Evolutionary conservation across 768 basidiomycete species (phyloP).

Genomic region (Rhizopogon rudus): DNA sequence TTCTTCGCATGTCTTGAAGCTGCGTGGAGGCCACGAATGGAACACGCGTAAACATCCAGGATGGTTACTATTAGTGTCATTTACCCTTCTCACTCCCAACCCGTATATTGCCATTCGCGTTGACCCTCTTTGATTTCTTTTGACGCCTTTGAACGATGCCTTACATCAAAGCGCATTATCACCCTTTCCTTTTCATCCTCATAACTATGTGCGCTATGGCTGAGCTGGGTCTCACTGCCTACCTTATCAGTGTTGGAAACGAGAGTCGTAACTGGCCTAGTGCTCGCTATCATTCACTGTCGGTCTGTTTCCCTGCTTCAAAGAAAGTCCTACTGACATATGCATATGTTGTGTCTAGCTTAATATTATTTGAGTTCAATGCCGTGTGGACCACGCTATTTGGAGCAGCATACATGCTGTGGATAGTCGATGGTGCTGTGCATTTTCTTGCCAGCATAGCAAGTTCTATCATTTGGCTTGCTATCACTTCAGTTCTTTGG

Average conservation of each 20-base stretch:
- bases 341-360: conserved; percentile 23
- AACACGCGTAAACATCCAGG: conserved; percentile 17
- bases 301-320: conserved; percentile 19
- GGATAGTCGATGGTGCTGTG: conserved; percentile 61
- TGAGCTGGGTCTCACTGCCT: conserved; percentile 71
- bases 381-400: conserved; percentile 75
- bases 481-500: conserved; percentile 63
- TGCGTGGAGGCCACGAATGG: conserved; percentile 14
- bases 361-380: conserved; percentile 59
- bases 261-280: conserved; percentile 57
- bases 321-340: conserved; percentile 4
- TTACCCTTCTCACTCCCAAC: not conserved
- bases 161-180: conserved; percentile 48
- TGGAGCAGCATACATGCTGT: conserved; percentile 63
- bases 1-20: conserved; percentile 22
- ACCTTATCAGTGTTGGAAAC: conserved; percentile 66
- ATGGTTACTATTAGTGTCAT: conserved; percentile 12
- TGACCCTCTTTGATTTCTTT: conserved; percentile 5
- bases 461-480: conserved; percentile 71
- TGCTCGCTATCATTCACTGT: conserved; percentile 61
- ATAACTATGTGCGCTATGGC: conserved; percentile 65
- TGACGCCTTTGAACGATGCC: conserved; percentile 27
- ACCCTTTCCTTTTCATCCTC: conserved; percentile 57
- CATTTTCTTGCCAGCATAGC: conserved; percentile 73
- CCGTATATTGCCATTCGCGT: not conserved